A percentile compares a stretch with the other conserved stretches of the same genome.
Conservation (phyloP, 1,284 basidiomycete genomes). For the Termitomyces sp. region DNA sequence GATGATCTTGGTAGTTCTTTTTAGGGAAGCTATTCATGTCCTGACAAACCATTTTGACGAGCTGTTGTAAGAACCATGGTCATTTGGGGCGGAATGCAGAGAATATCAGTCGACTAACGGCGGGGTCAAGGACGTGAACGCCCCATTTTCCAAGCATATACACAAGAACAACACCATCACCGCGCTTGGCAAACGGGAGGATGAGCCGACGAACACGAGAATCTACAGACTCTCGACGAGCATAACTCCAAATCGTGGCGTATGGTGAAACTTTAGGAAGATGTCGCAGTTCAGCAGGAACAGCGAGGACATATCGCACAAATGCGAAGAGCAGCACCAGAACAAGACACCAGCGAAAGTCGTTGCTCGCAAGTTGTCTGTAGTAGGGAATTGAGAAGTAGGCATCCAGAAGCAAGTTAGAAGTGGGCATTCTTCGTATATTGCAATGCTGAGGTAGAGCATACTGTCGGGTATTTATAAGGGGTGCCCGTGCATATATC, state of each 20-base stretch:
- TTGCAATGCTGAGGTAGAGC: background rate
- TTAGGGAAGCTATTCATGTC: constrained; percentile 20
- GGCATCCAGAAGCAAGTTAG: background rate
- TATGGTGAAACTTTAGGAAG: constrained; percentile 21
- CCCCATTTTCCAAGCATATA: constrained; percentile 25
- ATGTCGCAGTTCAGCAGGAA: constrained; percentile 19
- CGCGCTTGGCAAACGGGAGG: constrained; percentile 19
- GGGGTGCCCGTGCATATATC: background rate
- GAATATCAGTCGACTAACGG: constrained; percentile 11
- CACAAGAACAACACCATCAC: constrained; percentile 21
- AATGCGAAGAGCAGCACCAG: constrained; percentile 1
- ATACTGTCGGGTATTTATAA: background rate
- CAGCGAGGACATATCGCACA: constrained; percentile 15
- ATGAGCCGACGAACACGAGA: constrained; percentile 18
- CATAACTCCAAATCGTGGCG: constrained; percentile 21
- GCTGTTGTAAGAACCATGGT: constrained; percentile 6
- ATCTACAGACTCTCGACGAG: constrained; percentile 20
- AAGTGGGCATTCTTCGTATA: background rate
- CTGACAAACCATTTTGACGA: constrained; percentile 19
- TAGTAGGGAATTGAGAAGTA: constrained; percentile 3
- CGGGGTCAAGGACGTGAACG: constrained; percentile 20
- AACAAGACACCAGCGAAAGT: constrained; percentile 6
- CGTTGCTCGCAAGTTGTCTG: constrained; percentile 2
- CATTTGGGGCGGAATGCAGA: background rate
- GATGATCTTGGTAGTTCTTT: constrained; percentile 21